Evolutionary conservation across 148 eudicot species (phyloP).

Genomic region (Camellia granthamiana): DNA sequence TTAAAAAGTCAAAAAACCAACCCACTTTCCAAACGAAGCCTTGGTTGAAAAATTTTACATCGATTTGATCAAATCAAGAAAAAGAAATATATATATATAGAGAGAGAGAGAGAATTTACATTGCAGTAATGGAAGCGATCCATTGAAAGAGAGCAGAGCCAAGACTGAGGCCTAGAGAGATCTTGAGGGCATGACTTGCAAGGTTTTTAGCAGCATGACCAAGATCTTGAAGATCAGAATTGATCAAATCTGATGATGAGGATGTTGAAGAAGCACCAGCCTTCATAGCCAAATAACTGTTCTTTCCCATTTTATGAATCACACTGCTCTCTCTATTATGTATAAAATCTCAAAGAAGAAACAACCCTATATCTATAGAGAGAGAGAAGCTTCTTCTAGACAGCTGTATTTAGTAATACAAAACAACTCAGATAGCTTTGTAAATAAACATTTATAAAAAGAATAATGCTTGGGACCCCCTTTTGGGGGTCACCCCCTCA

Average conservation of each 20-base stretch:
- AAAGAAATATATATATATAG: neutral
- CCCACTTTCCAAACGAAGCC: neutral
- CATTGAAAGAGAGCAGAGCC: constrained; percentile 45
- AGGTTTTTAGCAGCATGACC: constrained; percentile 36
- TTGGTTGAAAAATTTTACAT: too few relatives aligned
- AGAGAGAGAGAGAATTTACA: constrained; percentile 30
- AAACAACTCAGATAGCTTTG: too few relatives aligned
- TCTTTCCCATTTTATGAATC: constrained; percentile 23
- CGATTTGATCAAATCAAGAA: neutral
- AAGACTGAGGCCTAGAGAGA: constrained; percentile 33
- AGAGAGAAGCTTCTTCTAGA: too few relatives aligned
- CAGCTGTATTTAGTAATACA: too few relatives aligned
- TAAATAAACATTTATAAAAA: too few relatives aligned
- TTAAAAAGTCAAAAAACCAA: too few relatives aligned
- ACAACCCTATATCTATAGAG: too few relatives aligned
- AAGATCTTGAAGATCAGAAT: constrained; percentile 40
- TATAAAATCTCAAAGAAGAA: too few relatives aligned
- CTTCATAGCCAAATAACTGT: constrained; percentile 43
- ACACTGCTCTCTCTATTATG: neutral
- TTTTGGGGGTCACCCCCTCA: too few relatives aligned
- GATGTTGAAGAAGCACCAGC: constrained; percentile 22
- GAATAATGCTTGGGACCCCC: too few relatives aligned
- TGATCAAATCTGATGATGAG: constrained; percentile 10
- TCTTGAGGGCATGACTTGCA: constrained; percentile 38
- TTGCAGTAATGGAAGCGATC: constrained; percentile 57